Conservation (phyloP, 768 basidiomycete species). For the Psilocybe azurescens region DNA sequence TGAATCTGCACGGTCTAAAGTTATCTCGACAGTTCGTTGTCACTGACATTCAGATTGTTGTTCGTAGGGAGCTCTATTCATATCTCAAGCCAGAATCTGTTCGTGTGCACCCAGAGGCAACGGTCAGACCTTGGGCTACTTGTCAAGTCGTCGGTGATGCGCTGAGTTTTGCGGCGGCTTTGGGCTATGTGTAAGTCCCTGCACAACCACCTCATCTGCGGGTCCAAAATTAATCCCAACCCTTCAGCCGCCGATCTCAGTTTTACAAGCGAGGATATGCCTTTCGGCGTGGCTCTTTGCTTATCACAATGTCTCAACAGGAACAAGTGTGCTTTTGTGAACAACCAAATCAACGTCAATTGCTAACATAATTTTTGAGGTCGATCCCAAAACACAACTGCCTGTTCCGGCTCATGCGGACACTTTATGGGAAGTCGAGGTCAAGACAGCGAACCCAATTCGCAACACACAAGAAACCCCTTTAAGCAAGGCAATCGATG, state of each 20-base stretch:
- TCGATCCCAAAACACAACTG: conserved; percentile 75
- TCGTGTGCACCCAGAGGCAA: conserved; percentile 84
- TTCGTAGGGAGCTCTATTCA: conserved; percentile 72
- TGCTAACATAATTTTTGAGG: conserved; percentile 40
- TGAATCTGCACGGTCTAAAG: conserved; percentile 2
- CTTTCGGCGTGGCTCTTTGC: conserved; percentile 71
- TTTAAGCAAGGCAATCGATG: conserved; percentile 70
- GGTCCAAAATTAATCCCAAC: conserved; percentile 12
- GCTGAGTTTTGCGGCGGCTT: conserved; percentile 76
- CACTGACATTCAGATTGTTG: conserved; percentile 1
- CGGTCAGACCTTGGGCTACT: conserved; percentile 85
- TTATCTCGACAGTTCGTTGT: not conserved
- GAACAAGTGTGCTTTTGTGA: conserved; percentile 60
- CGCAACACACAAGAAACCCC: conserved; percentile 81
- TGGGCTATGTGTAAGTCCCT: conserved; percentile 71
- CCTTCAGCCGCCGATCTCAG: conserved; percentile 63
- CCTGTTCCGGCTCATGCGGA: conserved; percentile 80
- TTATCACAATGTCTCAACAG: conserved; percentile 87
- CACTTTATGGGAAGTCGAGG: conserved; percentile 88
- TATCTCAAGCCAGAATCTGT: conserved; percentile 87
- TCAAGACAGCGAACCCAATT: conserved; percentile 80
- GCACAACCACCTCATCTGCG: not conserved
- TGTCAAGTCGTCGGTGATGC: conserved; percentile 83
- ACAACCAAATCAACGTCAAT: not conserved
- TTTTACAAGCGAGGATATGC: conserved; percentile 84